A percentile compares a stretch with the other conserved stretches of the same genome.
Conservation (phyloP, 495 filamentous ascomycete species). For the Bathelium albidoporum region DNA sequence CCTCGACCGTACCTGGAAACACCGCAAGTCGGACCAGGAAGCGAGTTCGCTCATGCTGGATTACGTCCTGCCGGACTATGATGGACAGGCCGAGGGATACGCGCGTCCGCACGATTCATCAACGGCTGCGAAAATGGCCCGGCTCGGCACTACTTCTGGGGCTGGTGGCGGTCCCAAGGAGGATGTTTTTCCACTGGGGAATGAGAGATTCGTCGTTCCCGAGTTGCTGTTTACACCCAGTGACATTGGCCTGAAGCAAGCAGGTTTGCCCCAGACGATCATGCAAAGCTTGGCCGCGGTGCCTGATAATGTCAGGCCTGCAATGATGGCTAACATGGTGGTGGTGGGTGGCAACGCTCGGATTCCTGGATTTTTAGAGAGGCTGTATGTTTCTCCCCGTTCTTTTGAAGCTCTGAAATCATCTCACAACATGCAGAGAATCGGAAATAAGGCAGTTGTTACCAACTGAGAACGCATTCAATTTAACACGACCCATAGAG, state of each 20-base stretch:
- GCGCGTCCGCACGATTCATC: constrained; percentile 63
- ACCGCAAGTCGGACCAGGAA: constrained; percentile 37
- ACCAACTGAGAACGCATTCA: constrained; percentile 65
- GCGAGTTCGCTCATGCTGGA: constrained; percentile 66
- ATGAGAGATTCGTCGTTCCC: constrained; percentile 84
- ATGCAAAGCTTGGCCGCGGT: constrained; percentile 69
- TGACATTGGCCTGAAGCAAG: constrained; percentile 80
- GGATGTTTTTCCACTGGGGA: constrained; percentile 75
- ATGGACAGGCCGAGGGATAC: constrained; percentile 60
- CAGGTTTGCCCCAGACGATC: constrained; percentile 69
- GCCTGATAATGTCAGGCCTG: constrained; percentile 49
- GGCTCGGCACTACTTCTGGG: constrained; percentile 39
- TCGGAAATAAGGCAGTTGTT: constrained; percentile 64
- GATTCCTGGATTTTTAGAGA: constrained; percentile 70
- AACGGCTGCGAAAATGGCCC: constrained; percentile 44
- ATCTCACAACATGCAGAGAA: constrained; percentile 34
- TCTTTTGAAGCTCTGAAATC: background rate
- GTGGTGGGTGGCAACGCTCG: constrained; percentile 79
- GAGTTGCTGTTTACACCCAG: constrained; percentile 80
- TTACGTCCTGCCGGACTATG: constrained; percentile 89
- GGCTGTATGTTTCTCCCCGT: constrained; percentile 37
- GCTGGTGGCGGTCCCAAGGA: constrained; percentile 51
- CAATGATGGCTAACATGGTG: constrained; percentile 75
- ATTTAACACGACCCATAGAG: constrained; percentile 59
- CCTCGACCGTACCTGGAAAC: constrained; percentile 77